phyloP scores from a whole-genome alignment of 1,139 yeast genomes.

The Candida neerlandica region DNA sequence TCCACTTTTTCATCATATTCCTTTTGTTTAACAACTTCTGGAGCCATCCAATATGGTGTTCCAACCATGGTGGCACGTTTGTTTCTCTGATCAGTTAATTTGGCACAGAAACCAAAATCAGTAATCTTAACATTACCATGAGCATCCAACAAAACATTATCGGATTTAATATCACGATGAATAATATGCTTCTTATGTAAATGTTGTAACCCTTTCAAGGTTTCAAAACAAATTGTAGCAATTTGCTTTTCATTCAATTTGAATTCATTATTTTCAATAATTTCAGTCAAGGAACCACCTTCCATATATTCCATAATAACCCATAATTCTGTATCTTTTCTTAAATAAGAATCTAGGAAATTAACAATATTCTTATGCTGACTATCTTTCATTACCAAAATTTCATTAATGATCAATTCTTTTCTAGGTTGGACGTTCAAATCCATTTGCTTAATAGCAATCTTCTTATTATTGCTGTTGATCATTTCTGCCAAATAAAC shows the following conservation, averaged over 20 bases:
- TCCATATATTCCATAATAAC: constrained; percentile 97
- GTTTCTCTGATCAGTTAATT: constrained; percentile 79
- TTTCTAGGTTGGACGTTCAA: constrained; percentile 90
- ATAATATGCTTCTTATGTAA: constrained; percentile 92
- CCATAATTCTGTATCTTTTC: constrained; percentile 63
- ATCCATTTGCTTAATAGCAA: constrained; percentile 96
- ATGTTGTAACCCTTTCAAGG: constrained; percentile 80
- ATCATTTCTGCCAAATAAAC: constrained; percentile 85
- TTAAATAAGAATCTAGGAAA: constrained; percentile 47
- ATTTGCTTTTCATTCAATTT: constrained; percentile 93
- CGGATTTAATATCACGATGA: constrained; percentile 95
- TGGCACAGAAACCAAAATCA: constrained; percentile 93
- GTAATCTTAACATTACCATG: constrained; percentile 90
- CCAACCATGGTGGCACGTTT: constrained; percentile 98
- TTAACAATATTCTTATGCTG: constrained; percentile 52
- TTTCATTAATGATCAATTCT: constrained; percentile 74
- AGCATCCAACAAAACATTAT: constrained; percentile 79
- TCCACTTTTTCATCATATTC: constrained; percentile 98
- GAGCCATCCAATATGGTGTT: constrained; percentile 99
- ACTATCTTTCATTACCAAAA: constrained; percentile 52
- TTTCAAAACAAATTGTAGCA: constrained; percentile 93
- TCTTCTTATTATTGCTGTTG: constrained; percentile 41
- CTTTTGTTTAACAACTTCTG: constrained; percentile 91
- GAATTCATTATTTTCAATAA: constrained; percentile 77
- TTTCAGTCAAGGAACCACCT: constrained; percentile 77